These are phyloP conservation scores for Dendrothele bispora DNA, from an alignment of 768 basidiomycete genomes.

Conservation along the genomic window DNA sequence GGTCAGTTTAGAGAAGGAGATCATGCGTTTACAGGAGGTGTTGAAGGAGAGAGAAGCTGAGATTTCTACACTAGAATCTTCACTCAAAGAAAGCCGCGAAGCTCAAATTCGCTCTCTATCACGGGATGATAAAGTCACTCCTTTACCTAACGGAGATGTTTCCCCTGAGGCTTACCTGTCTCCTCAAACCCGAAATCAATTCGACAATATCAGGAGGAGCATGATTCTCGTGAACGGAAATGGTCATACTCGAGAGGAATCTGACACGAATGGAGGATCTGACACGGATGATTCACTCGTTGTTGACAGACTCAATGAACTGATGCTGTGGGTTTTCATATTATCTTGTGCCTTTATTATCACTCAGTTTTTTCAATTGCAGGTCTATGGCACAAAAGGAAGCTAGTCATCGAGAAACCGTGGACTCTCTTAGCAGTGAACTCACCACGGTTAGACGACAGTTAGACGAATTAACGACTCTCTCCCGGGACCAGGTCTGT, in stretches of 20 bases:
- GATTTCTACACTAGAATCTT: conserved; percentile 71
- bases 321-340: conserved; percentile 74
- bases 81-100: conserved; percentile 38
- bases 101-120: not conserved
- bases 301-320: conserved; percentile 77
- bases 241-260: conserved; percentile 32
- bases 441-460: conserved; percentile 71
- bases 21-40: conserved; percentile 93
- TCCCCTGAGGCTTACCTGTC: conserved; percentile 46
- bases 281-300: conserved; percentile 32
- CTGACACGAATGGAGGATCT: conserved; percentile 34
- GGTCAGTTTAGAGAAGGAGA: conserved; percentile 87
- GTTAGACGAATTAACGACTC: conserved; percentile 76
- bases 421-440: conserved; percentile 70
- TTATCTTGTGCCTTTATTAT: not conserved
- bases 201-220: conserved; percentile 69
- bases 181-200: conserved; percentile 70
- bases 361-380: conserved; percentile 12
- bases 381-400: conserved; percentile 99
- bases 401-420: conserved; percentile 78
- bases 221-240: conserved; percentile 47
- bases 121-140: not conserved
- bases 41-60: conserved; percentile 91
- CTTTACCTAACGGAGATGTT: conserved; percentile 15
- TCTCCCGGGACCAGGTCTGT: conserved; percentile 83